phyloP scores from a whole-genome alignment of 495 filamentous ascomycete genomes.

The Corynascus novoguineensis region DNA sequence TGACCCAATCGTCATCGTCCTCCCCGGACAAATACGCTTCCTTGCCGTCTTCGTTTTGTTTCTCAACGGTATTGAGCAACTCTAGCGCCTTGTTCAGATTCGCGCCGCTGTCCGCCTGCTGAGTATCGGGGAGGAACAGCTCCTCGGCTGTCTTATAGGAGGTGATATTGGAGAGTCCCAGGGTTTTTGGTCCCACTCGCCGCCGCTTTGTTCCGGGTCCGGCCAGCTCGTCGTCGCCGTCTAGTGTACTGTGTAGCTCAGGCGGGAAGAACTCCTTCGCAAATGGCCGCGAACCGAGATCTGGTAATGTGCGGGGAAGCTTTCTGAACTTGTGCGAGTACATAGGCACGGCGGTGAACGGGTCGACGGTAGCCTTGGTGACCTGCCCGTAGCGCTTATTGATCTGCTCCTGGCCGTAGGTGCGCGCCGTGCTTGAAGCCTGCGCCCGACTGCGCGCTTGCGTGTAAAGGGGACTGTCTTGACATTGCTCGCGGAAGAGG shows the following conservation, averaged over 20 bases:
- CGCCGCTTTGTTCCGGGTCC: constrained; percentile 24
- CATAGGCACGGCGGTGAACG: constrained; percentile 46
- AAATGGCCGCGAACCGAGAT: constrained; percentile 39
- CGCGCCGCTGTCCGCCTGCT: constrained; percentile 16
- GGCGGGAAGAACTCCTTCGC: constrained; percentile 47
- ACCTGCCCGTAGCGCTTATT: constrained; percentile 45
- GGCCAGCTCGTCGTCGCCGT: constrained; percentile 35
- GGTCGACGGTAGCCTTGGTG: constrained; percentile 45
- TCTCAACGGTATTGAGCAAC: constrained; percentile 33
- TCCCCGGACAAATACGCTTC: constrained; percentile 34
- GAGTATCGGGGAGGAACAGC: constrained; percentile 21
- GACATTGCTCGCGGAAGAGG: constrained; percentile 43
- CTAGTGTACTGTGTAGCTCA: constrained; percentile 48
- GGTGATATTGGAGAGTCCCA: constrained; percentile 30
- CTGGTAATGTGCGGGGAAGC: constrained; percentile 42
- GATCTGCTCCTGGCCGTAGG: constrained; percentile 46
- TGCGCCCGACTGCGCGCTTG: constrained; percentile 27
- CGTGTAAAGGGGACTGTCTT: constrained; percentile 47
- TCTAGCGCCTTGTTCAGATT: constrained; percentile 33
- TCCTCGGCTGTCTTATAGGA: constrained; percentile 33
- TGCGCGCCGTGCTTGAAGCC: constrained; percentile 21
- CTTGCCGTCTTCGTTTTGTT: constrained; percentile 35
- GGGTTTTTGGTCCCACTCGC: constrained; percentile 25
- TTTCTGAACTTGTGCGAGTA: constrained; percentile 46
- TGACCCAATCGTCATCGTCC: constrained; percentile 42